Base-by-base conservation (phyloP, 2,329 filamentous ascomycete genomes). In the Fusarium denticulatum region DNA sequence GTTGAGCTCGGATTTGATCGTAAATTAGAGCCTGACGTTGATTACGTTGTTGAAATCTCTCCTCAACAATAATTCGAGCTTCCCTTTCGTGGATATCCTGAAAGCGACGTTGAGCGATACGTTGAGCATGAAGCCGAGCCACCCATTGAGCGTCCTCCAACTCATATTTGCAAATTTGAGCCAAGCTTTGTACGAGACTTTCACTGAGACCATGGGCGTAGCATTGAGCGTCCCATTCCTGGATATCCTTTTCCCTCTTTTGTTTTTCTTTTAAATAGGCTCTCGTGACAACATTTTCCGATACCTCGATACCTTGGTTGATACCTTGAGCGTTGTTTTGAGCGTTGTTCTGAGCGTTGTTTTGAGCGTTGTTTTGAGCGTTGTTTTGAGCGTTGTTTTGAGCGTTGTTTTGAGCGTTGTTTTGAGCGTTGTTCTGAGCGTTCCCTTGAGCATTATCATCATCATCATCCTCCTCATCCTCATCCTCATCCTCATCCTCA, bases 381-480 rank as follows among this genome's bases (percentile, higher is more conserved):
- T n/a, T n/a, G n/a, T n/a, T n/a, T 10, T 34, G 32, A 34, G 32
- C 14, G 15, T 15, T 15, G 6, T 16, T 11, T 34, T 24, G 47
- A 34, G 22, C 5, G 30, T 14, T 32, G 16, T n/a, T 16, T 11
- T 30, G 26, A 16, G 26, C 7, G 26, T 28, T 28, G 26, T 28
- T 28, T 10, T 34, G 32, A 34, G 32, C 14, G 15, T 15, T 15
- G 6, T 16, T 11, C 15, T 49, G 28, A 30, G 49, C 13, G n/a
- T 36, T 52, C 4, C 18, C 10, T 32, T 32, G 28, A 49, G 46
- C 49, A 26, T 37, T 34, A 2, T 32, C 46, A 5, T 49, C 46
- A 1, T 18, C 28, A 5, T 32, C 46, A 3, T 30, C 45, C 0
- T n/a, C 28, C 4, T 30, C 45, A 1, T 30, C 45, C 1, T 47